These are phyloP conservation scores for Polyporus tsugae DNA, from an alignment of 1,284 basidiomycete genomes.

Conservation along the genomic window DNA sequence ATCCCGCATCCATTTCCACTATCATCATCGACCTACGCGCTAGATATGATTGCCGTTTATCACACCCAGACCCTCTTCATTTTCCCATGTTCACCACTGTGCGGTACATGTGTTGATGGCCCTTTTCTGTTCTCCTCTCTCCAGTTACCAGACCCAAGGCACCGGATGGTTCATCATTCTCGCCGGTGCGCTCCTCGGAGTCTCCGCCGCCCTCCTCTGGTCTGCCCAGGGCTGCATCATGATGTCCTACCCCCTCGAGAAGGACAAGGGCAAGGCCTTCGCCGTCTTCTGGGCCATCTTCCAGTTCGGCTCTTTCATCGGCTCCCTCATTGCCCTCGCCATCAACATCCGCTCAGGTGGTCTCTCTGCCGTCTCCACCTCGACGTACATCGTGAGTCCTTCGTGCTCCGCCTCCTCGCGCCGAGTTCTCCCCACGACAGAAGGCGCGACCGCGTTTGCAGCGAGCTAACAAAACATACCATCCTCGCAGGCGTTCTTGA, in stretches of 20 bases:
- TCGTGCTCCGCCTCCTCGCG: not conserved
- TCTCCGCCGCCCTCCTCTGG: slow-evolving; percentile 69
- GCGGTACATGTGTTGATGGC: not conserved
- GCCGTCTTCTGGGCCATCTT: slow-evolving; percentile 65
- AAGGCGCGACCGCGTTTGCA: not conserved
- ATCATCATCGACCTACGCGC: not conserved
- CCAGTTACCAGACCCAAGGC: slow-evolving; percentile 46
- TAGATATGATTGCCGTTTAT: not conserved
- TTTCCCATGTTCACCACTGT: not conserved
- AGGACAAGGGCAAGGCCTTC: slow-evolving; percentile 59
- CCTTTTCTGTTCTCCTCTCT: not conserved
- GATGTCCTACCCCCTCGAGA: slow-evolving; percentile 64
- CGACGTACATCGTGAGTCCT: slow-evolving; percentile 48
- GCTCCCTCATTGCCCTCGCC: slow-evolving; percentile 57
- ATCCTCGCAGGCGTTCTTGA: slow-evolving; percentile 44
- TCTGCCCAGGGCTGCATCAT: slow-evolving; percentile 65
- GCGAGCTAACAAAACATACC: not conserved
- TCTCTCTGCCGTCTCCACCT: slow-evolving; percentile 45
- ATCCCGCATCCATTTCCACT: not conserved
- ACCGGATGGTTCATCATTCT: slow-evolving; percentile 57
- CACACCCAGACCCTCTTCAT: not conserved
- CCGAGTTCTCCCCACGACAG: not conserved
- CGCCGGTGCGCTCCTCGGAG: slow-evolving; percentile 62
- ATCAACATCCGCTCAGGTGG: slow-evolving; percentile 47
- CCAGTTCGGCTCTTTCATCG: slow-evolving; percentile 60